Base-by-base conservation (phyloP, 495 filamentous ascomycete genomes). In the Lasiosphaeria hispida region DNA sequence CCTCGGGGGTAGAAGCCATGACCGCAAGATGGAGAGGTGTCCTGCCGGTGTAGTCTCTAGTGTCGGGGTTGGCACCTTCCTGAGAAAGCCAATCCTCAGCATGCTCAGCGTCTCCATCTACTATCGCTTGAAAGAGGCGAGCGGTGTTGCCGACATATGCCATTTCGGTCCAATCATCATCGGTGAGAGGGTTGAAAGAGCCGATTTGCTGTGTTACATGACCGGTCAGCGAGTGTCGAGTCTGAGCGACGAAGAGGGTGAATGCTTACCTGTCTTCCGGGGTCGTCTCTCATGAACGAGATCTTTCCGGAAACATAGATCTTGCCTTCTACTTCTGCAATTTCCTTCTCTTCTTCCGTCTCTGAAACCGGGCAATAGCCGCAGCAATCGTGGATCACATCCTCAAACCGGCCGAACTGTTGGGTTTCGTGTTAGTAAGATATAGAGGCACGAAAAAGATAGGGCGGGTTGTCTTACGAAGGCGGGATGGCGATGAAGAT, bases 141-240 rank as follows among this genome's bases (percentile, higher is more conserved):
- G 80, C 83, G 6, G 86, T 90, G 59, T 86, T 85, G 23, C 87
- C 87, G 43, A 92, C 77, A 65, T 92, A 95, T 0, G 88, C 80
- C 85, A 83, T 83, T 65, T 88, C 85, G 6, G 88, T 92, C 87
- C 90, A 95, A 63, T 92, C 89, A 40, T 87, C 82, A 4, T 88
- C 86, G 0, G 85, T 90, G 23, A 92, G 82, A 0, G 90, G 90
- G 60, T 92, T 87, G 76, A 94, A 94, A 10, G 77, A 81, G 33
- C 83, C 83, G 50, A 81, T 82, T 69, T 72, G 62, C 70, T 77
- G 23, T 19, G 43, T 34, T 35, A 9, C 15, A 30, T 30, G 23
- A 30, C 23, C 2, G 5, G 2, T 30, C 23, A 0, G 9, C 43
- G 48, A 69, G 39, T 68, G 45, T 44, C 5, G 10, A 14, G 5